phyloP scores from a whole-genome alignment of 495 filamentous ascomycete species.

The Penicillium goetzii region DNA sequence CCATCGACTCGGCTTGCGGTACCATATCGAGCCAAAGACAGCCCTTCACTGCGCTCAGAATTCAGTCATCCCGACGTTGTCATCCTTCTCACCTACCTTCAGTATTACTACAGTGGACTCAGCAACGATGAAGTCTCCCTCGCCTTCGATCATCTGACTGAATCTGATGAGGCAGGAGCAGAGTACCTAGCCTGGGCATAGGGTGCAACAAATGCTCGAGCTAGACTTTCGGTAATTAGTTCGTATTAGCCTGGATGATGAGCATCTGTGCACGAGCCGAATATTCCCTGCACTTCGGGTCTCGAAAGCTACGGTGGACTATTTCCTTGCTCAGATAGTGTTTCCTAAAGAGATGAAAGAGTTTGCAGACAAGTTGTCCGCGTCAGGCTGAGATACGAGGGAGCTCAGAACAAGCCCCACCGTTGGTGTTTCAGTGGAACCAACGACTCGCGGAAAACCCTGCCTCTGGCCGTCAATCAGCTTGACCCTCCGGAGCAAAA shows the following conservation, averaged over 20 bases:
- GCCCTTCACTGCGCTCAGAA: conserved; percentile 24
- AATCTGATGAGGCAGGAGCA: background rate
- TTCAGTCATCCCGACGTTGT: conserved; percentile 3
- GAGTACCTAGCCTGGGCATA: conserved; percentile 3
- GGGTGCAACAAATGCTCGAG: background rate
- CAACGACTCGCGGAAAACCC: too few relatives aligned
- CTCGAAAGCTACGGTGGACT: conserved; percentile 53
- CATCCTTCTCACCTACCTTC: background rate
- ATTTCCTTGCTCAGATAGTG: conserved; percentile 62
- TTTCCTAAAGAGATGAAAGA: conserved; percentile 68
- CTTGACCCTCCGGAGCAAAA: too few relatives aligned
- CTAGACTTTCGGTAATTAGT: background rate
- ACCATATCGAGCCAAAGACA: conserved; percentile 69
- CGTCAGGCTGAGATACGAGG: conserved; percentile 67
- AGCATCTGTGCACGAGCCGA: background rate
- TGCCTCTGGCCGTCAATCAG: too few relatives aligned
- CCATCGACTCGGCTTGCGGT: conserved; percentile 32
- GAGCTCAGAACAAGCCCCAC: conserved; percentile 46
- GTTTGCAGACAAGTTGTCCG: conserved; percentile 67
- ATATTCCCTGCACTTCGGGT: too few relatives aligned
- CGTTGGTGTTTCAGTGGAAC: conserved; percentile 76
- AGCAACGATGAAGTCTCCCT: background rate
- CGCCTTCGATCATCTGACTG: conserved; percentile 7
- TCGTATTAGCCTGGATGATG: background rate
- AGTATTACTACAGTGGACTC: conserved; percentile 6